These are phyloP conservation scores for Bryoglossum gracile DNA, from an alignment of 495 filamentous ascomycete species.

Conservation along the genomic window DNA sequence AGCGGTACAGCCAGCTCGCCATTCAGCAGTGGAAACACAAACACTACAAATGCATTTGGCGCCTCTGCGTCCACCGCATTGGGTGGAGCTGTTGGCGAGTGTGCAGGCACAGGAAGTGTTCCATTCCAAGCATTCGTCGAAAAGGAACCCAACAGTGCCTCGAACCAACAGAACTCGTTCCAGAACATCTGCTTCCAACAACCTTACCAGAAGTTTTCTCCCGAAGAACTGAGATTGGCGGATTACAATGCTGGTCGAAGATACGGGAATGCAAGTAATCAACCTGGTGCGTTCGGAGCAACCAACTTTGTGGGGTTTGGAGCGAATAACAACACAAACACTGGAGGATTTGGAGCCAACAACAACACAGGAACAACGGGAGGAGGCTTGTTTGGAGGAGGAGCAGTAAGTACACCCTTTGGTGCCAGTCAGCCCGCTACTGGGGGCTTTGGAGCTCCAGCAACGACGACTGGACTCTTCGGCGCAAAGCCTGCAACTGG, in stretches of 20 bases:
- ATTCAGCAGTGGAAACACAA: conserved; percentile 34
- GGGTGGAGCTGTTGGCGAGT: conserved; percentile 36
- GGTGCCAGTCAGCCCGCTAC: conserved; percentile 43
- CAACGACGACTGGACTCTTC: conserved; percentile 47
- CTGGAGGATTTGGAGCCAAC: conserved; percentile 38
- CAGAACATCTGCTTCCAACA: conserved; percentile 85
- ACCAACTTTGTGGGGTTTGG: conserved; percentile 56
- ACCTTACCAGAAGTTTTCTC: conserved; percentile 79
- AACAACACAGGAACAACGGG: conserved; percentile 32
- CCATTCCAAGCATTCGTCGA: conserved; percentile 72
- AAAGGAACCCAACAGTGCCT: conserved; percentile 57
- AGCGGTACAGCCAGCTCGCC: no score
- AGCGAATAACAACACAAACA: conserved; percentile 27
- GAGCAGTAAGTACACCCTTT: conserved; percentile 41
- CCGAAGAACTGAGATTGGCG: conserved; percentile 80
- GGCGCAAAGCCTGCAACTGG: conserved; percentile 35
- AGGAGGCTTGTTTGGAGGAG: conserved; percentile 49
- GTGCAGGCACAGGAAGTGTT: conserved; percentile 62
- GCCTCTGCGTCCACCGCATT: conserved; percentile 32
- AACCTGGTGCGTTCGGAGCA: conserved; percentile 76
- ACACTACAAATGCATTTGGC: conserved; percentile 40
- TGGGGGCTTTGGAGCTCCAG: conserved; percentile 35
- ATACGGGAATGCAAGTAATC: conserved; percentile 71
- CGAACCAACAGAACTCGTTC: conserved; percentile 59
- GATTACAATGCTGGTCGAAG: conserved; percentile 86